A percentile compares a stretch with the other conserved stretches of the same genome.
Evolutionary conservation across 2,329 filamentous ascomycete genomes (phyloP).

Genomic region (Microsporum canis): DNA sequence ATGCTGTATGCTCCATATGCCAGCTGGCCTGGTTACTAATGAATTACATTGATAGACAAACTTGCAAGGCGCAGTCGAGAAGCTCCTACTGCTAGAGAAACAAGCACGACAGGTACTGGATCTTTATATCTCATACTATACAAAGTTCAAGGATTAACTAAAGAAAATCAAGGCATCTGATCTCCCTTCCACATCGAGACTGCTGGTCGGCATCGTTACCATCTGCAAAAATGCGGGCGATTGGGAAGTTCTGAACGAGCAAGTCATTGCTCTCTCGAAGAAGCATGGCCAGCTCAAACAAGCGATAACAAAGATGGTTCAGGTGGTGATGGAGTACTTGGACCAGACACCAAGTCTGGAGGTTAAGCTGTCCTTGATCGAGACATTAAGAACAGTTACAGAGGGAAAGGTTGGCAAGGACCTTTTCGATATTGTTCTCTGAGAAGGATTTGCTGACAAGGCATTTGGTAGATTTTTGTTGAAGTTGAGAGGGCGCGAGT

Average conservation of each 20-base stretch:
- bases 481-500: constrained; percentile 95
- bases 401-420: constrained; percentile 66
- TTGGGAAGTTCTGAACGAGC: constrained; percentile 92
- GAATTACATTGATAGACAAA: constrained; percentile 39
- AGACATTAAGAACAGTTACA: constrained; percentile 88
- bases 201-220: constrained; percentile 79
- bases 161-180: constrained; percentile 63
- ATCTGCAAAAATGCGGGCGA: constrained; percentile 87
- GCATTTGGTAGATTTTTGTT: constrained; percentile 65
- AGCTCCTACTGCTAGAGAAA: constrained; percentile 85
- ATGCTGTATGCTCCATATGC: constrained; percentile 15
- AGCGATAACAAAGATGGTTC: constrained; percentile 97
- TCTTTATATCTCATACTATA: background rate
- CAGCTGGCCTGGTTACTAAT: constrained; percentile 10
- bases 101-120: constrained; percentile 77
- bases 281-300: constrained; percentile 99
- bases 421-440: too few relatives aligned
- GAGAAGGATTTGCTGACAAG: background rate
- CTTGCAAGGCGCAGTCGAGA: constrained; percentile 80
- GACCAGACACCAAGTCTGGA: constrained; percentile 75
- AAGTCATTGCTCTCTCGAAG: constrained; percentile 90
- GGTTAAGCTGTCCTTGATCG: constrained; percentile 84
- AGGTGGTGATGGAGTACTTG: constrained; percentile 86
- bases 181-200: constrained; percentile 82
- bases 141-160: background rate